phyloP scores from a whole-genome alignment of 2,329 filamentous ascomycete species.

The Cercospora berteroae region DNA sequence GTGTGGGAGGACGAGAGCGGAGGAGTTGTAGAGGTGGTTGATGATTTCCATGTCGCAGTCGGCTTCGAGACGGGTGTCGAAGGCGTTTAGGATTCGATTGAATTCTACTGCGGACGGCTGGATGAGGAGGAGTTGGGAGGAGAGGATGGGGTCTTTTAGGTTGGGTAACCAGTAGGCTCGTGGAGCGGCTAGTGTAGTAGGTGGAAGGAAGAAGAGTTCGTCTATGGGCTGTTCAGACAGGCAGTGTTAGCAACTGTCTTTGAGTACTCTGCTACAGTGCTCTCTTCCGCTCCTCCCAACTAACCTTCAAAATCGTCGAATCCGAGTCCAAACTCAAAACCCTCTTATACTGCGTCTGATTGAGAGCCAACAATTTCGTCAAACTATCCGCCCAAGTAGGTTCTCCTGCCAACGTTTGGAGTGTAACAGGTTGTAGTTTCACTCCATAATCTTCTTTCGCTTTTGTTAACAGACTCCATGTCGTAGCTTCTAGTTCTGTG shows the following conservation, averaged over 20 bases:
- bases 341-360: conserved; percentile 60
- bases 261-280: background rate
- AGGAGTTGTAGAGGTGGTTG: conserved; percentile 60
- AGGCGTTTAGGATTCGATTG: conserved; percentile 42
- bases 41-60: conserved; percentile 68
- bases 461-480: conserved; percentile 46
- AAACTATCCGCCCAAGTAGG: conserved; percentile 63
- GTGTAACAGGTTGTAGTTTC: conserved; percentile 46
- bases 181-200: conserved; percentile 61
- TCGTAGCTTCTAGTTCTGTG: background rate
- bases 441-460: conserved; percentile 51
- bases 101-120: conserved; percentile 50
- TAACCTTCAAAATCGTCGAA: conserved; percentile 54
- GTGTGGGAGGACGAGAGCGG: conserved; percentile 62
- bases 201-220: conserved; percentile 65
- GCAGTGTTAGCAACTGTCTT: background rate
- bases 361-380: conserved; percentile 67
- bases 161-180: conserved; percentile 60
- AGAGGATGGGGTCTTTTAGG: conserved; percentile 52
- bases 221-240: conserved; percentile 50
- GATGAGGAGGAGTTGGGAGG: conserved; percentile 60
- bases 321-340: conserved; percentile 62
- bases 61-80: conserved; percentile 37
- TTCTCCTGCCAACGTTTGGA: conserved; percentile 33
- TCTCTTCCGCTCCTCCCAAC: background rate